Base-by-base conservation (phyloP, 306 rosid species). In the Senna siamea region DNA sequence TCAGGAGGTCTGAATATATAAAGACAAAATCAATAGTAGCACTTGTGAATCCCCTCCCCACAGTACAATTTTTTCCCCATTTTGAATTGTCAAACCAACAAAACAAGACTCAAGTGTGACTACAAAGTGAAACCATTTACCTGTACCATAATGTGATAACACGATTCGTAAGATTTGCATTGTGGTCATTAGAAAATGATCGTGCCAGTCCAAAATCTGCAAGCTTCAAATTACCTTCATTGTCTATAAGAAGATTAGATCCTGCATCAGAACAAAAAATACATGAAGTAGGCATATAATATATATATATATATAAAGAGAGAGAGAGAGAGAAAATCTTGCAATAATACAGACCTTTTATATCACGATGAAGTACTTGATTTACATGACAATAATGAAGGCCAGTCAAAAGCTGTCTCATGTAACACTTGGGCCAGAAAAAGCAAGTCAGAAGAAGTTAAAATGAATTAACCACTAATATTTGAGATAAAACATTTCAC, bases 161-260 rank as follows among this genome's bases (percentile, higher is more conserved):
- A 59, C 89, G 88, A 81, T 89, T 89, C 5, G 93, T 89, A 74
- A 82, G 89, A 78, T 83, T 84, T 76, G 87, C 94, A 30, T 80
- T 83, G 58, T 85, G 84, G 54, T 89, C 85, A 60, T 75, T 75
- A 61, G 84, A 79, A 79, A 81, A 85, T 41, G 82, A 83, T 53
- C 86, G 80, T 22, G 95, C 95, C 28, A 89, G 83, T 68, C 92
- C 95, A 79, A 89, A 89, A 81, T 89, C 92, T 34, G 95, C 95
- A 37, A 89, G 86, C 80, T 87, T 89, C 79, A 89, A 63, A 66
- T 81, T 83, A 41, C 95, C 95, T 79, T 87, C 92, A 56, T 87
- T 89, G 80, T 89, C 88, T 76, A 89, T 87, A 64, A 89, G 88
- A 75, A 87, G 92, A 79, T 89, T 89, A 57, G 95, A 87, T 38